These are phyloP conservation scores for Lepidium africanum DNA, from an alignment of 345 rosid genomes.

Conservation along the genomic window DNA sequence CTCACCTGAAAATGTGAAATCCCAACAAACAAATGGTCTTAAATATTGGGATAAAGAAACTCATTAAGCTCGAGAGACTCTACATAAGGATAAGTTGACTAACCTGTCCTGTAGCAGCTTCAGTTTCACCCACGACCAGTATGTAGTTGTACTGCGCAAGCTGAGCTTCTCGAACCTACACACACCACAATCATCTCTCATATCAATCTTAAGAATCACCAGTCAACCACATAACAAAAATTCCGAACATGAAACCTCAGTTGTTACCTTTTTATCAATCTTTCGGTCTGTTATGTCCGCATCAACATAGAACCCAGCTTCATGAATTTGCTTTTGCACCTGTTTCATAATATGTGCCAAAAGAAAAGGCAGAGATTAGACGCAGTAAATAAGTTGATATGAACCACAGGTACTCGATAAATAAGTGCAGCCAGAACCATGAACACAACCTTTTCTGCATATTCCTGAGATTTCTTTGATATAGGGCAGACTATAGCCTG, in stretches of 20 bases:
- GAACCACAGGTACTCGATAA: neutral
- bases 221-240: neutral
- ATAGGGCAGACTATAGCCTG: conserved; percentile 98
- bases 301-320: conserved; percentile 76
- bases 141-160: conserved; percentile 87
- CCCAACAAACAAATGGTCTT: neutral
- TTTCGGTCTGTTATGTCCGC: conserved; percentile 73
- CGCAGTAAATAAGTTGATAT: neutral
- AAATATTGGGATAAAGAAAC: neutral
- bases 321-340: conserved; percentile 57
- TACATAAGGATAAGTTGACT: neutral
- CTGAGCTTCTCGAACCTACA: conserved; percentile 93
- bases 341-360: conserved; percentile 18
- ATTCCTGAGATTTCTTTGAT: conserved; percentile 71
- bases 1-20: conserved; percentile 50
- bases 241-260: neutral
- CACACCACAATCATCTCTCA: conserved; percentile 14
- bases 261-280: conserved; percentile 80
- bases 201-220: neutral
- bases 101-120: conserved; percentile 74
- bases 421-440: neutral
- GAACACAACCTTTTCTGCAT: conserved; percentile 52
- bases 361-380: conserved; percentile 24
- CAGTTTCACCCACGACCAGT: conserved; percentile 92
- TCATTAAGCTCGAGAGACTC: neutral